These are phyloP conservation scores for Escovopsis sp. DNA, from an alignment of 2,329 filamentous ascomycete species.

Conservation along the genomic window DNA sequence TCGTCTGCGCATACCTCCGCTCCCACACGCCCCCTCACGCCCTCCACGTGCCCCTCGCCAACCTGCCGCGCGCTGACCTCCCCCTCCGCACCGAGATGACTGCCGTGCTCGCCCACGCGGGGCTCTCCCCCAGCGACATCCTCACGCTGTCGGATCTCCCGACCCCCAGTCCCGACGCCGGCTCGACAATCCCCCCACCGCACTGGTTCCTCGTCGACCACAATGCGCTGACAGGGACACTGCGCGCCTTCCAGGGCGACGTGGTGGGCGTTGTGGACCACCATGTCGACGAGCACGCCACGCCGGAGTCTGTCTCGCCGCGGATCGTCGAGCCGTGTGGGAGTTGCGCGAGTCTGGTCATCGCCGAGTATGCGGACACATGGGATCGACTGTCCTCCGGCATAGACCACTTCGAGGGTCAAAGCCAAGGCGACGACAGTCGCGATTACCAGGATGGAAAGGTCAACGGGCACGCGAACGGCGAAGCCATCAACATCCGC, in stretches of 20 bases:
- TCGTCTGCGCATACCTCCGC: conserved; percentile 60
- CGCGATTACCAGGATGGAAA: too few species aligned
- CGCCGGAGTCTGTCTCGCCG: conserved; percentile 32
- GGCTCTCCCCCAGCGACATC: conserved; percentile 43
- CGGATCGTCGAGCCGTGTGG: conserved; percentile 51
- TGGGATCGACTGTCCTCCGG: conserved; percentile 38
- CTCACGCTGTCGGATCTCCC: conserved; percentile 43
- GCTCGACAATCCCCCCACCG: conserved; percentile 36
- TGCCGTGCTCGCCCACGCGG: conserved; percentile 46
- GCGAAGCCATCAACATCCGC: conserved; percentile 10
- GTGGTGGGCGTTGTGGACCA: conserved; percentile 62
- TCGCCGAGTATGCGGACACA: conserved; percentile 37
- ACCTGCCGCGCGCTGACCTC: conserved; percentile 54
- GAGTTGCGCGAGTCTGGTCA: conserved; percentile 58
- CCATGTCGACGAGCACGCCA: conserved; percentile 53
- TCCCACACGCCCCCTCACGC: conserved; percentile 38
- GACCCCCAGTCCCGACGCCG: conserved; percentile 4
- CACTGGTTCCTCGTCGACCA: conserved; percentile 68
- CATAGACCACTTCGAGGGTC: too few species aligned
- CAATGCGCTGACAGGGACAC: conserved; percentile 50
- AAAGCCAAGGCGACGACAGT: too few species aligned
- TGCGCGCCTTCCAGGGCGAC: conserved; percentile 34
- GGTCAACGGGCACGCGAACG: too few species aligned
- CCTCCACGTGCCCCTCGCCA: conserved; percentile 57
- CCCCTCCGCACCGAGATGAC: conserved; percentile 57